Base-by-base conservation (phyloP, 306 rosid species). In the Prinsepia uniflora region DNA sequence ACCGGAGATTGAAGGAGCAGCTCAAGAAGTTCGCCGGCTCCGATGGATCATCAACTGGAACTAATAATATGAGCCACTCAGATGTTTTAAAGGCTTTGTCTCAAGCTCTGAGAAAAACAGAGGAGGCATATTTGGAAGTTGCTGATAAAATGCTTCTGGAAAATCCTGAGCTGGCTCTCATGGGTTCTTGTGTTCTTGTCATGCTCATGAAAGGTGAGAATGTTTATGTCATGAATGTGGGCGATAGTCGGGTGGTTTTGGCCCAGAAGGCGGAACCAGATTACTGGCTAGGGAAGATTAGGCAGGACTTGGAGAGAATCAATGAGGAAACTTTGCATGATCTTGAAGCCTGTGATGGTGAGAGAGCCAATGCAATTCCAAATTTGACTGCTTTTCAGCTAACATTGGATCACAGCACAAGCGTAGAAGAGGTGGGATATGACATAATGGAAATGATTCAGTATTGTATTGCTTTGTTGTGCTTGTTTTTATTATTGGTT, bases 121-220 rank as follows among this genome's bases (percentile, higher is more conserved):
- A 95, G 79, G 99, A 89, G 79, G 55, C 97, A 15, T 95, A 81
- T 68, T 84, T 95, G 72, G 97, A 91, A 58, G 71, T 86, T 8
- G 96, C 97, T 0, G 97, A 95, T 75, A 85, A 81, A 83, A 91
- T 90, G 95, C 76, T 89, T 0, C 77, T 57, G 82, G 92, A 87
- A 72, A 95, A 91, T 86, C 99, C 99, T 1, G 99, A 91, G 49
- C 71, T 95, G 41, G 99, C 99, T 63, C 78, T 95, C 71, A 95
- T 95, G 99, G 99, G 99, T 63, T 95, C 99, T 2, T 95, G 99
- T 82, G 97, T 91, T 40, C 96, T 95, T n/a, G 99, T 87, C 7
- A 95, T 89, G 96, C 77, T 95, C 50, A 89, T 95, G 97, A 95
- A 95, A 55, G 99, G 99, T 9, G 99, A 91, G 13, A 96, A 95